A percentile compares a stretch with the other conserved stretches of the same genome.
phyloP scores from a whole-genome alignment of 2,329 filamentous ascomycete genomes.

The Blastomyces percursus region DNA sequence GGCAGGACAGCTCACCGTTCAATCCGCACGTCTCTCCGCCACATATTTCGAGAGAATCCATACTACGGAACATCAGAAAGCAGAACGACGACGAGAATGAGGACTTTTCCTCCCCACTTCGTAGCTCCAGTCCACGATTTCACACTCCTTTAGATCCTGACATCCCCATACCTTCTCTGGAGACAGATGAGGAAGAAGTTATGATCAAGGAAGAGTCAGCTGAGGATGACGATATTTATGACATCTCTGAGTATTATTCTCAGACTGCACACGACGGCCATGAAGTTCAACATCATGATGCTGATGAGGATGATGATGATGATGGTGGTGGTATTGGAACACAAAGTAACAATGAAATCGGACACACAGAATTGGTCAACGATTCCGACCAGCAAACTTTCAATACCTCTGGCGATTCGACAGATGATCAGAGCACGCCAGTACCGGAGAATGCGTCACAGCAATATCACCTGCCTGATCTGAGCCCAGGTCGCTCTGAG shows the following conservation, averaged over 20 bases:
- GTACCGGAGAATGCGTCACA: slow-evolving; percentile 26
- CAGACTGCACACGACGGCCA: slow-evolving; percentile 31
- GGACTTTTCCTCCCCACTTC: slow-evolving; percentile 52
- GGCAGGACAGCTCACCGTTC: slow-evolving; percentile 48
- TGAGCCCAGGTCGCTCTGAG: slow-evolving; percentile 32
- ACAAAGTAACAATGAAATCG: slow-evolving; percentile 43
- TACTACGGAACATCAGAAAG: slow-evolving; percentile 70
- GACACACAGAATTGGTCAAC: slow-evolving; percentile 6
- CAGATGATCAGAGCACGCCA: slow-evolving; percentile 25
- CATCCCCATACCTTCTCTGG: slow-evolving; percentile 76
- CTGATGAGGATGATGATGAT: too few species aligned
- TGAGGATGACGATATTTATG: slow-evolving; percentile 54
- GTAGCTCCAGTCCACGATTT: slow-evolving; percentile 24
- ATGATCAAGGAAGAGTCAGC: slow-evolving; percentile 55
- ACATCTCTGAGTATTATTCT: slow-evolving; percentile 56
- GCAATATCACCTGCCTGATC: slow-evolving; percentile 14
- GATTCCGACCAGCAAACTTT: slow-evolving; percentile 18
- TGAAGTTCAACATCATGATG: slow-evolving; percentile 22
- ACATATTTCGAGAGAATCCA: slow-evolving; percentile 86
- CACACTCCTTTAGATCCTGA: slow-evolving; percentile 66
- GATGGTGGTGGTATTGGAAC: slow-evolving; percentile 46
- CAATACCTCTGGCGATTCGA: slow-evolving; percentile 21
- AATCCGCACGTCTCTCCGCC: slow-evolving; percentile 51
- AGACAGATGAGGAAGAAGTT: slow-evolving; percentile 55
- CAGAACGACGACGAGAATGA: slow-evolving; percentile 41